Conservation (phyloP, 1,139 yeast genomes). For the Hemisphaericaspora lyxosophila region DNA sequence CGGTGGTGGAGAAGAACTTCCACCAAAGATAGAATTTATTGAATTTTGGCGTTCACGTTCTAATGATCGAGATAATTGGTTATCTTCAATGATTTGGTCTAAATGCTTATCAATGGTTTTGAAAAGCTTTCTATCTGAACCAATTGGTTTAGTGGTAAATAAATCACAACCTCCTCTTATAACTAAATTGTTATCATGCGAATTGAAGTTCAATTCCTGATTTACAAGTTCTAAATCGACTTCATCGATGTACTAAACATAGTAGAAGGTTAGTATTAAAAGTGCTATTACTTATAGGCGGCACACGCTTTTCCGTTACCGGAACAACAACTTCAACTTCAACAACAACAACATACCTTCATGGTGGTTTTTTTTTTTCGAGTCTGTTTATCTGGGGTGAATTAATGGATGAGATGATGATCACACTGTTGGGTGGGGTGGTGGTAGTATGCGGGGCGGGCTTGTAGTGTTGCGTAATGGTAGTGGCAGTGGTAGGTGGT, state of each 20-base stretch:
- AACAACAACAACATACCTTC: slow-evolving; percentile 7
- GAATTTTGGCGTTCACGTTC: slow-evolving; percentile 44
- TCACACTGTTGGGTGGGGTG: too few species aligned
- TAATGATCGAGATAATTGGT: slow-evolving; percentile 41
- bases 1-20: slow-evolving; percentile 35
- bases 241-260: slow-evolving; percentile 76
- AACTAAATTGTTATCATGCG: slow-evolving; percentile 79
- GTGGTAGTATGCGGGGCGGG: not conserved
- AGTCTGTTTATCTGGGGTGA: not conserved
- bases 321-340: too few species aligned
- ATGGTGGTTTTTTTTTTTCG: not conserved
- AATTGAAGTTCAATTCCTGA: slow-evolving; percentile 82
- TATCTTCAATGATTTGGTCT: slow-evolving; percentile 62
- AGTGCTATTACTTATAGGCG: too few species aligned
- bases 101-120: slow-evolving; percentile 84
- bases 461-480: not conserved
- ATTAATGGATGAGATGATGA: not conserved
- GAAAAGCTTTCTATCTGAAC: slow-evolving; percentile 83
- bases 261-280: too few species aligned
- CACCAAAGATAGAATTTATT: slow-evolving; percentile 35
- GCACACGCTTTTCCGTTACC: slow-evolving; percentile 1
- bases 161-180: slow-evolving; percentile 86
- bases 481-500: not conserved
- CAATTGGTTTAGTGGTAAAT: slow-evolving; percentile 91
- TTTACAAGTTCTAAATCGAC: slow-evolving; percentile 87